Conservation (phyloP, 257 asterid genomes). For the Agastache rugosa region DNA sequence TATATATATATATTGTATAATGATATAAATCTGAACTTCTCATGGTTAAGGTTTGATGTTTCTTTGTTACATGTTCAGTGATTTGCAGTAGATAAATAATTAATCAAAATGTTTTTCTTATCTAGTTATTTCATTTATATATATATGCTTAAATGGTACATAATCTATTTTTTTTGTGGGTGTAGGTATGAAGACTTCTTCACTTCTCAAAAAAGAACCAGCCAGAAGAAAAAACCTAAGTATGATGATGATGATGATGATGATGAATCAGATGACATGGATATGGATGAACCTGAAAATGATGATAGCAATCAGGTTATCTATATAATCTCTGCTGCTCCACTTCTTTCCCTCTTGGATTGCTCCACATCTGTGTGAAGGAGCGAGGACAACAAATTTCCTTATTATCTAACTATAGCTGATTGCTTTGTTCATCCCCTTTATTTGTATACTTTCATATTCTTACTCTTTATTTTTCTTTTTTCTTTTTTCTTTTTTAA, state of each 20-base stretch:
- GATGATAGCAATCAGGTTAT: slow-evolving; percentile 51
- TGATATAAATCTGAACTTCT: slow-evolving; percentile 24
- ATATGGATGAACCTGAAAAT: slow-evolving; percentile 49
- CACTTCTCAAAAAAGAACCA: slow-evolving; percentile 46
- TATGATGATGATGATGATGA: slow-evolving; percentile 41
- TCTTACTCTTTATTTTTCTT: slow-evolving; percentile 21
- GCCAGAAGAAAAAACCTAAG: slow-evolving; percentile 58
- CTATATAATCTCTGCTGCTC: slow-evolving; percentile 9
- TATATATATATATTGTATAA: slow-evolving; percentile 30
- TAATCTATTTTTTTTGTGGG: slow-evolving; percentile 34
- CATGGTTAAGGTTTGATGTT: background rate
- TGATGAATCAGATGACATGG: slow-evolving; percentile 58
- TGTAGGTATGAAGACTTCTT: slow-evolving; percentile 87
- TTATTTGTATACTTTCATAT: background rate
- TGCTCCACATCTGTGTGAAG: background rate
- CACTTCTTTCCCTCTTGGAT: slow-evolving; percentile 10
- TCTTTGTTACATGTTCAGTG: slow-evolving; percentile 15
- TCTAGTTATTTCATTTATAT: slow-evolving; percentile 23
- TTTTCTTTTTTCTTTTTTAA: slow-evolving; percentile 2
- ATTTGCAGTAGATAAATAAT: slow-evolving; percentile 13
- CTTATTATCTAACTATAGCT: slow-evolving; percentile 13
- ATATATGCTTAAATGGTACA: slow-evolving; percentile 17
- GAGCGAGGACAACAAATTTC: background rate
- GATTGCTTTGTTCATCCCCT: slow-evolving; percentile 9
- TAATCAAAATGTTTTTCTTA: slow-evolving; percentile 26